Conservation (phyloP, 768 basidiomycete genomes). For the Phylloporus sp. region DNA sequence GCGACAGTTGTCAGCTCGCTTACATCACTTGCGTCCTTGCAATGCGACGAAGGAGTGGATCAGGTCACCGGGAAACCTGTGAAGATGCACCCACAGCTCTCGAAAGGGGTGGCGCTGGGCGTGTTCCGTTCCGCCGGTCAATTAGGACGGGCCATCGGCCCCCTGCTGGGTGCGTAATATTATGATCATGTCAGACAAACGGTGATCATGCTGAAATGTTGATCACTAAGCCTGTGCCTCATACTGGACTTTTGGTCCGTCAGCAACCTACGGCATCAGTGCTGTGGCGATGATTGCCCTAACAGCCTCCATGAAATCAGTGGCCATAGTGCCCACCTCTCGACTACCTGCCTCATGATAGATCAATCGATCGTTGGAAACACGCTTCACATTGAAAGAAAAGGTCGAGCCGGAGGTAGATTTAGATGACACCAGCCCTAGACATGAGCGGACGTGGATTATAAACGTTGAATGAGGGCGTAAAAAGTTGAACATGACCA, state of each 20-base stretch:
- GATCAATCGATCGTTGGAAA: neutral
- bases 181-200: neutral
- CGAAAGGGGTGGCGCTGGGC: constrained; percentile 83
- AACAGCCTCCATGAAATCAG: constrained; percentile 51
- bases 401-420: neutral
- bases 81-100: constrained; percentile 60
- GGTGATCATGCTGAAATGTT: constrained; percentile 8
- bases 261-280: constrained; percentile 64
- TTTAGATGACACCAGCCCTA: neutral
- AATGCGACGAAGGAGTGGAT: constrained; percentile 76
- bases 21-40: constrained; percentile 86
- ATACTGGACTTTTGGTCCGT: constrained; percentile 87
- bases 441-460: constrained; percentile 2
- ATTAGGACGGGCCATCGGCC: constrained; percentile 89
- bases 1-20: constrained; percentile 94
- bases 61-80: constrained; percentile 51
- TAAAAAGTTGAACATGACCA: constrained; percentile 12
- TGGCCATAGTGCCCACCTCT: constrained; percentile 26
- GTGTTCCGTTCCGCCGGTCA: constrained; percentile 91
- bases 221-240: constrained; percentile 64
- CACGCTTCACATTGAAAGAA: constrained; percentile 4
- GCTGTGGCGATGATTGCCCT: constrained; percentile 64
- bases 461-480: neutral
- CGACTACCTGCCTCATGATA: constrained; percentile 5
- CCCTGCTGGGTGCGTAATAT: constrained; percentile 66